These are phyloP conservation scores for Cladobotryum protrusum DNA, from an alignment of 2,329 filamentous ascomycete genomes.

Conservation along the genomic window DNA sequence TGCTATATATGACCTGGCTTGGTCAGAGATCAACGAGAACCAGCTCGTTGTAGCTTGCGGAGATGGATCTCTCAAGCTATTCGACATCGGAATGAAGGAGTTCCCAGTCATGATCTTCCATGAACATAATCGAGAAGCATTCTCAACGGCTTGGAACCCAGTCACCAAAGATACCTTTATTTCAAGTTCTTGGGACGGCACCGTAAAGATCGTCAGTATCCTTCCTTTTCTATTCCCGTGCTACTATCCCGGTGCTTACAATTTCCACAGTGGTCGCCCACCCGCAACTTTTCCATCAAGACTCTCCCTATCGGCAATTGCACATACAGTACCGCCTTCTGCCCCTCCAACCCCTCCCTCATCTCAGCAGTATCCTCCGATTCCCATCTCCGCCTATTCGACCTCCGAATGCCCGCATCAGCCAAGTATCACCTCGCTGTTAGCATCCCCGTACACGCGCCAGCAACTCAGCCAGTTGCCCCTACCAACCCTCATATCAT, in stretches of 20 bases:
- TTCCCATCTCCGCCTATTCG: conserved; percentile 83
- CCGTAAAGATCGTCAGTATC: conserved; percentile 68
- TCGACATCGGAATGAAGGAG: conserved; percentile 72
- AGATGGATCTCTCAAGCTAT: conserved; percentile 91
- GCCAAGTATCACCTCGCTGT: conserved; percentile 82
- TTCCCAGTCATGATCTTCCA: conserved; percentile 90
- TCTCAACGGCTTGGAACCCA: conserved; percentile 88
- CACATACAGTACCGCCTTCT: conserved; percentile 90
- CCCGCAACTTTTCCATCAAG: conserved; percentile 63
- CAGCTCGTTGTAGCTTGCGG: conserved; percentile 85
- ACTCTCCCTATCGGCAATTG: conserved; percentile 90
- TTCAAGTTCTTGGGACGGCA: conserved; percentile 93
- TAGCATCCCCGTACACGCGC: conserved; percentile 75
- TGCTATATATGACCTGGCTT: conserved; percentile 87
- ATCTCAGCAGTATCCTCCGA: conserved; percentile 86
- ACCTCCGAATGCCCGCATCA: conserved; percentile 78
- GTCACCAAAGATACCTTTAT: conserved; percentile 86
- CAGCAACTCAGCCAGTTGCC: conserved; percentile 41
- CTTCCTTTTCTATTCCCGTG: conserved; percentile 2
- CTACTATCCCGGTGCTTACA: not conserved
- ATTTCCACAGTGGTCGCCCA: conserved; percentile 68
- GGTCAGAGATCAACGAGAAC: conserved; percentile 95
- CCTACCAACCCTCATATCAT: conserved; percentile 12
- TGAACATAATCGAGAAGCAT: conserved; percentile 89
- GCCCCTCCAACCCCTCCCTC: conserved; percentile 77